Percentiles rank a stretch among this genome's conserved stretches.
phyloP scores from a whole-genome alignment of 805 yeast species.

The Kodamaea sagamina region DNA sequence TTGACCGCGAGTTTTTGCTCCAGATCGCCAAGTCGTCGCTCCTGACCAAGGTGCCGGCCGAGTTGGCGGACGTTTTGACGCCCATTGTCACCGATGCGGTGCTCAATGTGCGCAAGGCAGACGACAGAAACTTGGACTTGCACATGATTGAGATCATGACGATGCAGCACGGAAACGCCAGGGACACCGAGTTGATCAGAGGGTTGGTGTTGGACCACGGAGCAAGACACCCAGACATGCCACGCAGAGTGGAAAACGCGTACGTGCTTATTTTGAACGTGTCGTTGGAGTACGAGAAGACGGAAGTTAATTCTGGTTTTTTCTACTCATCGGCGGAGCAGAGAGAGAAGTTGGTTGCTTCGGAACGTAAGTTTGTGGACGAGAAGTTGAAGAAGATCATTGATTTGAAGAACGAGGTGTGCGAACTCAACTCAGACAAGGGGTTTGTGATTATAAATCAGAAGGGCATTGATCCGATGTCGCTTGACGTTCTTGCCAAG shows the following conservation, averaged over 20 bases:
- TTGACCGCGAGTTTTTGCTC: constrained; percentile 83
- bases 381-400: constrained; percentile 88
- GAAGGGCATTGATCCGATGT: constrained; percentile 98
- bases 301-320: constrained; percentile 95
- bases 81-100: constrained; percentile 98
- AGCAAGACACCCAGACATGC: constrained; percentile 99
- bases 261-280: constrained; percentile 86
- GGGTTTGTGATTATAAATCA: constrained; percentile 95
- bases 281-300: constrained; percentile 93
- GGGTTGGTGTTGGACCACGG: constrained; percentile 98
- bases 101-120: constrained; percentile 60
- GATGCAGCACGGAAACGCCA: constrained; percentile 90
- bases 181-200: constrained; percentile 77
- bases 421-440: constrained; percentile 67
- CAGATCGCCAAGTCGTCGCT: constrained; percentile 92
- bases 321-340: constrained; percentile 94
- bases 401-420: constrained; percentile 89
- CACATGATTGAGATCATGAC: constrained; percentile 99
- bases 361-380: constrained; percentile 93
- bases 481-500: constrained; percentile 89
- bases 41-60: constrained; percentile 79
- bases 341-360: constrained; percentile 89
- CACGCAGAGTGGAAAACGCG: constrained; percentile 81
- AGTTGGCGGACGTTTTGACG: constrained; percentile 75
- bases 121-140: constrained; percentile 63